These are phyloP conservation scores for Panicum hallii DNA, from an alignment of 202 grass and related monocot genomes.

Conservation along the genomic window DNA sequence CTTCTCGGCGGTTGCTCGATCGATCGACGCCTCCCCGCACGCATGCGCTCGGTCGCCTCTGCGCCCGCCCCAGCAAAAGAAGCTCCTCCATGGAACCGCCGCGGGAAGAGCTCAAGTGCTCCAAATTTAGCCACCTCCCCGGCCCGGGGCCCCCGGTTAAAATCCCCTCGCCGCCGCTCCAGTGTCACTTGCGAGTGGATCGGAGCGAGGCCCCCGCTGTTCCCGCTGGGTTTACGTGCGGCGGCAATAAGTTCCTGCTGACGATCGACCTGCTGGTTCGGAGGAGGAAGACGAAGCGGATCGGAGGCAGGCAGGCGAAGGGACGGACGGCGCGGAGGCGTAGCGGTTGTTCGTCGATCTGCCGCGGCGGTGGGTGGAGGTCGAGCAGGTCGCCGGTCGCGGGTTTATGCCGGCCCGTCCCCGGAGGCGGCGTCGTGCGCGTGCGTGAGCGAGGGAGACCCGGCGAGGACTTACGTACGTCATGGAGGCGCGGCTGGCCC, in stretches of 20 bases:
- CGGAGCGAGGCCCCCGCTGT: not conserved
- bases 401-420: not conserved
- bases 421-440: not conserved
- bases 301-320: not conserved
- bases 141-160: not conserved
- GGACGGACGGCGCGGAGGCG: not conserved
- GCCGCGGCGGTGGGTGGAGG: not conserved
- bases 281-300: not conserved
- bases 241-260: not conserved
- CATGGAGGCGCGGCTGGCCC: slow-evolving; percentile 40
- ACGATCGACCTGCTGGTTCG: no score
- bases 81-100: slow-evolving; percentile 41
- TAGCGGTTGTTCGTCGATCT: not conserved
- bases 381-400: not conserved
- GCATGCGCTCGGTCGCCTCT: not conserved
- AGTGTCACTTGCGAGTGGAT: not conserved
- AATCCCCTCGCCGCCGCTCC: not conserved
- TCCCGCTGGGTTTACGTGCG: not conserved
- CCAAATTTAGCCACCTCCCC: slow-evolving; percentile 49
- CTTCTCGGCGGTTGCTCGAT: slow-evolving; percentile 22
- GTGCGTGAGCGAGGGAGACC: not conserved
- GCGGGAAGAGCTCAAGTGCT: slow-evolving; percentile 51
- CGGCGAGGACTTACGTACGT: no score
- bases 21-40: not conserved
- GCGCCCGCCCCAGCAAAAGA: not conserved